Evolutionary conservation across 805 yeast genomes (phyloP), one percentile per base, ranked within the genome.

Genomic region (Kuraishia hungarica): DNA sequence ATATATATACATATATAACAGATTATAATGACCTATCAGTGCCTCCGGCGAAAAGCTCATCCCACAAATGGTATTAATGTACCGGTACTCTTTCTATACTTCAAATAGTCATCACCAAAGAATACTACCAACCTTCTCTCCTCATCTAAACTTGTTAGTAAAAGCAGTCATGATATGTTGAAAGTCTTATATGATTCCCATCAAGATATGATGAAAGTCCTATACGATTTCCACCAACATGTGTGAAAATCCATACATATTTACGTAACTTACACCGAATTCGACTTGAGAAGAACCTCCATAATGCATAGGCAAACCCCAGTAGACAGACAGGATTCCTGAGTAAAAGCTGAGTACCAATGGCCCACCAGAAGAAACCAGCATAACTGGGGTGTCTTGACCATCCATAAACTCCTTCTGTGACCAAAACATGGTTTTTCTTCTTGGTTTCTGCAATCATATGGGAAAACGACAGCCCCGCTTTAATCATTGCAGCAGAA

Each of bases 281-380:
- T 56, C 99, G 76, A 11, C 69, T 65, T 7, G 68, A 68, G 73
- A 94, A 94, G 64, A 94, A 94, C 39, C 67, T 62, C 79, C 84
- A 83, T 21, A 94, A 72, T 2, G 83, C 78, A n/a, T 69, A 59
- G 0, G 75, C 62, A 57, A 91, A 94, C 0, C 77, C 72, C 1
- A 74, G 52, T 1, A 80, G 62, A 1, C 90, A 76, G 0, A 89
- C 51, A 6, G 87, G 83, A 69, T 91, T 94, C 50, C 82, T 69
- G 56, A 93, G 68, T 57, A 86, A 59, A 51, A 94, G 23, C 66
- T 93, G 96, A 1, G 90, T 76, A 0, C 97, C 97, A 2, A 92
- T 60, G 15, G 96, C 93, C 97, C 98, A 94, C 81, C 90, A 83
- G 64, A 83, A 92, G 67, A 87, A 94, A 0, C 97, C 99, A 48